phyloP scores from a whole-genome alignment of 371 early-diverging fungal species.

The Syncephalastrum sp. region DNA sequence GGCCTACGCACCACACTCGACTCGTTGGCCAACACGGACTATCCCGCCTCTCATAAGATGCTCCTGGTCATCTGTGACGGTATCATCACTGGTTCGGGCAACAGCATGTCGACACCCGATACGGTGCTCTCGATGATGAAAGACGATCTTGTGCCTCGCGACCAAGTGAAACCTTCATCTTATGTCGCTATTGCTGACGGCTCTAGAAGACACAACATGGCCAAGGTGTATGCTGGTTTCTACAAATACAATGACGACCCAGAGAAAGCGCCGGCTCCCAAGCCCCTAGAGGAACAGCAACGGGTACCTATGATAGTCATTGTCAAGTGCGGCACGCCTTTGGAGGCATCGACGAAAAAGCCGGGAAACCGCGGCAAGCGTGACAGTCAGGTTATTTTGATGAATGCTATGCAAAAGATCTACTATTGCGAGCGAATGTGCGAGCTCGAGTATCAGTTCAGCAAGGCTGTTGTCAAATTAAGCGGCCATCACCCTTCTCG shows the following conservation, averaged over 20 bases:
- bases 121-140: slow-evolving; percentile 75
- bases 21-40: slow-evolving; percentile 82
- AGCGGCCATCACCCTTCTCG: slow-evolving; percentile 80
- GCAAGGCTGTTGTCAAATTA: slow-evolving; percentile 83
- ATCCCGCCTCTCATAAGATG: slow-evolving; percentile 78
- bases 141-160: slow-evolving; percentile 58
- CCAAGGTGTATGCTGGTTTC: slow-evolving; percentile 81
- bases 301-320: slow-evolving; percentile 67
- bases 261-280: slow-evolving; percentile 26
- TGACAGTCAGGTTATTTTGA: slow-evolving; percentile 75
- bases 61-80: slow-evolving; percentile 86
- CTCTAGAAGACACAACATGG: slow-evolving; percentile 85
- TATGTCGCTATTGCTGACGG: slow-evolving; percentile 93
- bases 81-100: slow-evolving; percentile 71
- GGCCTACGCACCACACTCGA: slow-evolving; percentile 86
- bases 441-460: slow-evolving; percentile 94
- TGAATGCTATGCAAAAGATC: slow-evolving; percentile 89
- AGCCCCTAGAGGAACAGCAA: slow-evolving; percentile 46
- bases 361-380: slow-evolving; percentile 57
- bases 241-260: slow-evolving; percentile 59
- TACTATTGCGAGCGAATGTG: slow-evolving; percentile 95
- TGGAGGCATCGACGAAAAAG: slow-evolving; percentile 56
- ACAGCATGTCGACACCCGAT: slow-evolving; percentile 68
- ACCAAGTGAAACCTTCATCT: slow-evolving; percentile 56
- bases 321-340: slow-evolving; percentile 81